Percentiles rank a stretch among this genome's conserved stretches.
phyloP scores from a whole-genome alignment of 2,329 filamentous ascomycete species.

The Whalleya microplaca region DNA sequence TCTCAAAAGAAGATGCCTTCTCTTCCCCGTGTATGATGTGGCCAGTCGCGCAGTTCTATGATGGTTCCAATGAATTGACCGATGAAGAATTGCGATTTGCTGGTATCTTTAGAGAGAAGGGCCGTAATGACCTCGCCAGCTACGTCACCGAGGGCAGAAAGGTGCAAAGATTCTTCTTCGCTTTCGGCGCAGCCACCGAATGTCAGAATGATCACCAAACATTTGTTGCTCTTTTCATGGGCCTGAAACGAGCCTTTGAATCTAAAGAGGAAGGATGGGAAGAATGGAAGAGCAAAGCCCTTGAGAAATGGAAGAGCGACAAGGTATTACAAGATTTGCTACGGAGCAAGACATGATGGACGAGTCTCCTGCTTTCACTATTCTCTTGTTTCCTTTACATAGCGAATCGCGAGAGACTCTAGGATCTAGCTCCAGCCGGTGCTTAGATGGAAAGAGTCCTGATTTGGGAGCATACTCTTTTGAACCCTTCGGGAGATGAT shows the following conservation, averaged over 20 bases:
- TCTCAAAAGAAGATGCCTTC: conserved; percentile 37
- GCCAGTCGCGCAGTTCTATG: conserved; percentile 39
- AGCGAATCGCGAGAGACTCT: no score
- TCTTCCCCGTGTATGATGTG: conserved; percentile 41
- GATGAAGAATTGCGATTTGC: conserved; percentile 30
- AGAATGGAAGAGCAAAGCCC: conserved; percentile 8
- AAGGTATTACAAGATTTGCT: conserved; percentile 14
- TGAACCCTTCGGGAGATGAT: no score
- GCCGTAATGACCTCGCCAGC: conserved; percentile 27
- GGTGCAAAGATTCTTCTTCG: conserved; percentile 30
- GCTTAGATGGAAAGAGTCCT: no score
- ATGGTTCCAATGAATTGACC: conserved; percentile 34
- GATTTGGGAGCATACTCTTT: no score
- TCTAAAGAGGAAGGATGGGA: conserved; percentile 7
- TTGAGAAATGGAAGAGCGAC: conserved; percentile 10
- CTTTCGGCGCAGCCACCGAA: conserved; percentile 8
- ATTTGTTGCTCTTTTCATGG: conserved; percentile 16
- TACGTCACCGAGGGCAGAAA: conserved; percentile 23
- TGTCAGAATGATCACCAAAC: conserved; percentile 5
- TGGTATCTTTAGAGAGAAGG: conserved; percentile 25
- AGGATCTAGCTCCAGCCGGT: no score
- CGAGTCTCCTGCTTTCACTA: background rate
- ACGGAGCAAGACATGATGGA: background rate
- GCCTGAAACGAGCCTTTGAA: conserved; percentile 19
- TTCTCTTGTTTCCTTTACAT: background rate